Evolutionary conservation across 306 rosid genomes (phyloP).

Genomic region (Cicer judaicum): DNA sequence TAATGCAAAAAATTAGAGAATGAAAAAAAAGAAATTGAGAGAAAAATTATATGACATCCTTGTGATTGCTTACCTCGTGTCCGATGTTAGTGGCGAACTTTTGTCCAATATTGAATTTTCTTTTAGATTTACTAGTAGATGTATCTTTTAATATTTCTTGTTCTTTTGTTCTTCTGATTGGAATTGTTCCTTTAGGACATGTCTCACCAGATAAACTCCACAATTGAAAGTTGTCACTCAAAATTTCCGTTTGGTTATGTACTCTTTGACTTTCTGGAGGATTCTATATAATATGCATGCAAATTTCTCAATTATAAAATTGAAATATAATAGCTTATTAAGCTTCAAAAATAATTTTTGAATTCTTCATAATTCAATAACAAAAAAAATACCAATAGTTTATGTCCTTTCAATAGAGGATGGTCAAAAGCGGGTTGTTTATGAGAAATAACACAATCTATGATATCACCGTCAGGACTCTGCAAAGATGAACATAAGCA

Average conservation of each 20-base stretch:
- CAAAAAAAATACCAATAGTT: constrained; percentile 66
- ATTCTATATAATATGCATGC: constrained; percentile 50
- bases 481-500: constrained; percentile 24
- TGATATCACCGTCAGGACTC: constrained; percentile 90
- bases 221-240: constrained; percentile 57
- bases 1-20: too few relatives aligned
- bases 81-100: constrained; percentile 76
- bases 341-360: not conserved
- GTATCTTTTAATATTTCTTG: constrained; percentile 71
- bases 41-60: too few relatives aligned
- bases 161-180: constrained; percentile 78
- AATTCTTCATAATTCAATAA: constrained; percentile 1
- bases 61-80: constrained; percentile 59
- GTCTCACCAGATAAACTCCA: constrained; percentile 75
- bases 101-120: constrained; percentile 60
- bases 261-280: constrained; percentile 75
- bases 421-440: constrained; percentile 92
- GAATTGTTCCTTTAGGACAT: constrained; percentile 84
- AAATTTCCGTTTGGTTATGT: constrained; percentile 37
- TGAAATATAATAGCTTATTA: not conserved
- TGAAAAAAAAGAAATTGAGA: too few relatives aligned
- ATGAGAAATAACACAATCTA: constrained; percentile 80
- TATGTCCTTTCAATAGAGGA: constrained; percentile 70
- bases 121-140: constrained; percentile 69
- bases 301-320: not conserved